Conservation (phyloP, 1,284 basidiomycete species). For the Amylostereum chailletii region DNA sequence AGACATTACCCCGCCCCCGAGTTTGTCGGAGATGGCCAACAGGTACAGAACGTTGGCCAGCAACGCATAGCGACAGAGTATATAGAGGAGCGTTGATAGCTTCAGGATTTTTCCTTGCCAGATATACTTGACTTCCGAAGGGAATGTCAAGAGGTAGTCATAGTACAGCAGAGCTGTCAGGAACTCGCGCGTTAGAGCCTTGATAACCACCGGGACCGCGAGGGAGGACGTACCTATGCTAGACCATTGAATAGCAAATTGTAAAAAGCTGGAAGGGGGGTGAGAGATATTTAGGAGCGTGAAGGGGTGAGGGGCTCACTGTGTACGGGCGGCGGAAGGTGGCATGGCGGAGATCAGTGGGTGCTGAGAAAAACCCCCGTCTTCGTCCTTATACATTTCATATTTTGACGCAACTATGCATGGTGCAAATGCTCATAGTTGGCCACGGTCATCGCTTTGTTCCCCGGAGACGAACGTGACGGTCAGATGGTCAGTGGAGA, state of each 20-base stretch:
- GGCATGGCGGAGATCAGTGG: too few relatives aligned
- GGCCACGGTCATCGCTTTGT: too few relatives aligned
- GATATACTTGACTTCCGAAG: slow-evolving; percentile 22
- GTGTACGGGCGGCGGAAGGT: background rate
- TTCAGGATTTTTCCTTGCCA: slow-evolving; percentile 20
- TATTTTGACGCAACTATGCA: too few relatives aligned
- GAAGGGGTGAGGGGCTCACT: background rate
- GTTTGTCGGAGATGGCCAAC: slow-evolving; percentile 18
- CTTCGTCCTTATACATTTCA: too few relatives aligned
- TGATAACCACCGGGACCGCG: background rate
- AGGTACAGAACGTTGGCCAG: slow-evolving; percentile 24
- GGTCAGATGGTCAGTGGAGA: too few relatives aligned
- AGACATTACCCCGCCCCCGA: slow-evolving; percentile 16
- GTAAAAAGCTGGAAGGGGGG: slow-evolving; percentile 15
- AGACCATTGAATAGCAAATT: slow-evolving; percentile 22
- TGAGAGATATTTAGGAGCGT: background rate
- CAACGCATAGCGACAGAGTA: slow-evolving; percentile 27
- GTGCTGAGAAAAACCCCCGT: too few relatives aligned
- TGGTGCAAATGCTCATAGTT: too few relatives aligned
- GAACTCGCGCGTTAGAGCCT: background rate
- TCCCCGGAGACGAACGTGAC: too few relatives aligned
- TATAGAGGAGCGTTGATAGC: slow-evolving; percentile 24
- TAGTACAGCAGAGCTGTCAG: slow-evolving; percentile 18
- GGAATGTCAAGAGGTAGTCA: slow-evolving; percentile 25
- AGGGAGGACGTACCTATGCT: slow-evolving; percentile 18